Evolutionary conservation across 768 basidiomycete species (phyloP), one percentile per base, ranked within the genome.

Genomic region (Cyathus striatus): DNA sequence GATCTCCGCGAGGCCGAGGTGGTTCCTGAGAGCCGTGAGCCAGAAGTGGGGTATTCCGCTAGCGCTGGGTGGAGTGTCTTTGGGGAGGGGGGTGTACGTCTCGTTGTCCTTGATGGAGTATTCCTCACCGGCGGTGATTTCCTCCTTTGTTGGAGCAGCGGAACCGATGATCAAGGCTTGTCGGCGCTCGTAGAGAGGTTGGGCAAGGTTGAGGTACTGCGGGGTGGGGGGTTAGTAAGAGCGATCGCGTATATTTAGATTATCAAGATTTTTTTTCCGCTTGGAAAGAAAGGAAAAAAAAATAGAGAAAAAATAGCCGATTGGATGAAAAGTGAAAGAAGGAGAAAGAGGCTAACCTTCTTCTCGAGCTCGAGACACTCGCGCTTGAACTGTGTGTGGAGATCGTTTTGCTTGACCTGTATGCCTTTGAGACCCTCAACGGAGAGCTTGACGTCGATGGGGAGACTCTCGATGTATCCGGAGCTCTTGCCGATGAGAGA

Each of bases 281-380:
- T n/a, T n/a, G n/a, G n/a, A n/a, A n/a, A n/a, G n/a, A n/a, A n/a
- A n/a, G n/a, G n/a, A n/a, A 7, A 38, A 44, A 13, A 43, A 43
- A 45, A 18, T 42, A 41, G 23, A 46, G 30, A 48, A 47, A 47
- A 46, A 16, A 30, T 27, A 14, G 23, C n/a, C 12, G n/a, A n/a
- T 33, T 18, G 33, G 32, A 53, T 22, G 44, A 40, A 47, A 27
- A 34, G 23, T n/a, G 22, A 38, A 27, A 33, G 49, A 26, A 40
- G 40, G 44, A 23, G 32, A 42, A 42, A 42, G 13, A 21, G 35
- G 57, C 77, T 41, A 51, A 90, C 92, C 75, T 95, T 96, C 71
- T 93, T 90, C 74, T 98, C 94, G 43, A 98, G 75, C 64, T 94
- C 90, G 36, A 96, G 73, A 56, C 93, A 90, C 63, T 97, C 95